Base-by-base conservation (phyloP, 306 rosid species). In the Spatholobus suberectus region DNA sequence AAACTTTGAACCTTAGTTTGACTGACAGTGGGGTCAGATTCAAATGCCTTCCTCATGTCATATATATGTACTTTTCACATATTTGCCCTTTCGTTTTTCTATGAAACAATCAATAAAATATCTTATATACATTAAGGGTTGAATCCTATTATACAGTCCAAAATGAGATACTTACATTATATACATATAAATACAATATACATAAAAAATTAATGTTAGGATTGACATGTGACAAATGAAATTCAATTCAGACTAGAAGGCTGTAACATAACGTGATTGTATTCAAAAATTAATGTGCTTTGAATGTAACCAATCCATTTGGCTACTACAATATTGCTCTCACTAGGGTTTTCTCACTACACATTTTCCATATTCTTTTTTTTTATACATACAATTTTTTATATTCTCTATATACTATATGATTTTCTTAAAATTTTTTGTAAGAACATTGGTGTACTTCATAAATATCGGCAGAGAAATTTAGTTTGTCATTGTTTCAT, bases 21-120 rank as follows among this genome's bases (percentile, higher is more conserved):
- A 89, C 90, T 76, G 38, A 66, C 51, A 34, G 58, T 76, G 32
- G 77, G 74, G 85, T 70, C 88, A 81, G 68, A 78, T 61, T 70
- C 85, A 78, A 58, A 75, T 61, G 47, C 80, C 55, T 47, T 54
- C 38, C 70, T 47, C 79, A 8, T 27, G 4, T 20, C 41, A 40
- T 67, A 8, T 4, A n/a, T n/a, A n/a, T n/a, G n/a, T n/a, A n/a
- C n/a, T n/a, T n/a, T n/a, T n/a, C n/a, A n/a, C n/a, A n/a, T n/a
- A 4, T 1, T 5, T 37, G 8, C 8, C 52, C 5, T 69, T 77
- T 35, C 20, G 6, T 23, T 69, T 34, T 21, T 41, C 4, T 43
- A 2, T 0, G n/a, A 13, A 70, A 12, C 15, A 67, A 66, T 66
- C 47, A 38, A 67, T 4, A 67, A 18, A 18, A 17, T 66, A 38